Base-by-base conservation (phyloP, 2,329 filamentous ascomycete species). In the Zalaria sp. region DNA sequence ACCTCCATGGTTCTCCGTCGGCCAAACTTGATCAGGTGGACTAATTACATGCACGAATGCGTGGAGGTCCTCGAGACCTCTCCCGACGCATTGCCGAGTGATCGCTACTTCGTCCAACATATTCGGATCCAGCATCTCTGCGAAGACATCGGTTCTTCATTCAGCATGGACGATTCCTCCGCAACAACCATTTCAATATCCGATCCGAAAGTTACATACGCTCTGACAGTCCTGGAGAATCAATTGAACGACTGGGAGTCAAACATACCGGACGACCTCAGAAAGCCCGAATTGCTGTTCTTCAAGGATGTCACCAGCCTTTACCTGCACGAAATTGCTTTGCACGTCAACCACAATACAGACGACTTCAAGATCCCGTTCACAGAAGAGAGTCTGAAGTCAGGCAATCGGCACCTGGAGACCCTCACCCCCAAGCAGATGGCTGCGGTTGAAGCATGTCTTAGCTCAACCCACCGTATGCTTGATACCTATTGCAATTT, bases 21-120 rank as follows among this genome's bases (percentile, higher is more conserved):
- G 9, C 68, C 72, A 0, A 72, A 77, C 34, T 62, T 79, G 2
- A 61, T 78, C 11, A 69, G 73, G 10, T 79, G 75, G 73, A 71
- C 69, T 26, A 67, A 74, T 27, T 79, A 79, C 53, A 77, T 77
- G 66, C 71, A 76, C 37, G 74, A 80, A 50, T 77, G 72, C 49
- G 56, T 79, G 29, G 67, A 73, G 6, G 67, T 75, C 6, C 60
- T 80, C 4, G 68, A 72, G 47, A 71, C 59, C 1, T 73, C 74
- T 3, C 63, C 69, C 0, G 72, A 78, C 37, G 69, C 73, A 3
- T 54, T 71, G n/a, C 67, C 72, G 0, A 71, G 71, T 0, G 75
- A 80, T 51, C 68, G 63, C 43, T 55, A 67, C 9, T 61, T 79
- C 27, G 66, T 71, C 43, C 70, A 77, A 48, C 73, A 76, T 57